These are phyloP conservation scores for Aphanoascus verrucosus DNA, from an alignment of 2,329 filamentous ascomycete species.

Conservation along the genomic window DNA sequence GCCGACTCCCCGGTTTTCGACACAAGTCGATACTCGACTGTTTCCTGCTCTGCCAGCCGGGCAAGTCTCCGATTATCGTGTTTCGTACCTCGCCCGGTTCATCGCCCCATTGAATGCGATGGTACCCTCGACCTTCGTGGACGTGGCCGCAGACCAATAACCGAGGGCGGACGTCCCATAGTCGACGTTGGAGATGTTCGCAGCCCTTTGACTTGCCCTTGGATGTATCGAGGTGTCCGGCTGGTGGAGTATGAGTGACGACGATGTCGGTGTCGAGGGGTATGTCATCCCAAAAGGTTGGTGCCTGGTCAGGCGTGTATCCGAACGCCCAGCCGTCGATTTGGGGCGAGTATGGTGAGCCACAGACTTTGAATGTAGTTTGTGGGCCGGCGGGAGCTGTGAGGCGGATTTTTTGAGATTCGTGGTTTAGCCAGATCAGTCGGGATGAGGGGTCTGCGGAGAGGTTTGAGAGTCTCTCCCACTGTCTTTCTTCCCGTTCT, in stretches of 20 bases:
- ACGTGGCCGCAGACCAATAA: slow-evolving; percentile 51
- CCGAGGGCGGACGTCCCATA: slow-evolving; percentile 40
- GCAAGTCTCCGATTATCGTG: slow-evolving; percentile 22
- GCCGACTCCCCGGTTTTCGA: slow-evolving; percentile 26
- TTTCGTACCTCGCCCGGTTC: slow-evolving; percentile 13
- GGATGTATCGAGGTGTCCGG: slow-evolving; percentile 31
- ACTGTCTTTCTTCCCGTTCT: neutral
- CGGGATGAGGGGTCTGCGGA: neutral
- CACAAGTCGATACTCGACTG: slow-evolving; percentile 46
- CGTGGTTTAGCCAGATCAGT: slow-evolving; percentile 44
- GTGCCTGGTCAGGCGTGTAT: slow-evolving; percentile 30
- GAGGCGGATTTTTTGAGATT: slow-evolving; percentile 37
- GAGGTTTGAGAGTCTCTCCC: neutral
- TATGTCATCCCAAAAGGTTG: slow-evolving; percentile 42
- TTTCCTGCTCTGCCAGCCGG: slow-evolving; percentile 43
- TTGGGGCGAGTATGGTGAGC: slow-evolving; percentile 45
- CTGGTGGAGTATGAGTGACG: slow-evolving; percentile 47
- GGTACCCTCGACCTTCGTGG: slow-evolving; percentile 46
- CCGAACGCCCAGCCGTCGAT: slow-evolving; percentile 45
- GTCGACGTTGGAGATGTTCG: slow-evolving; percentile 33
- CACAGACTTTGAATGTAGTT: slow-evolving; percentile 46
- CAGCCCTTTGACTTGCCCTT: slow-evolving; percentile 38
- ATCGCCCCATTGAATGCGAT: slow-evolving; percentile 40
- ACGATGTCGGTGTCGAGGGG: slow-evolving; percentile 44
- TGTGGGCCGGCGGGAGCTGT: slow-evolving; percentile 36